Conservation (phyloP, 2,329 filamentous ascomycete species). For the Eurotiales sp. region DNA sequence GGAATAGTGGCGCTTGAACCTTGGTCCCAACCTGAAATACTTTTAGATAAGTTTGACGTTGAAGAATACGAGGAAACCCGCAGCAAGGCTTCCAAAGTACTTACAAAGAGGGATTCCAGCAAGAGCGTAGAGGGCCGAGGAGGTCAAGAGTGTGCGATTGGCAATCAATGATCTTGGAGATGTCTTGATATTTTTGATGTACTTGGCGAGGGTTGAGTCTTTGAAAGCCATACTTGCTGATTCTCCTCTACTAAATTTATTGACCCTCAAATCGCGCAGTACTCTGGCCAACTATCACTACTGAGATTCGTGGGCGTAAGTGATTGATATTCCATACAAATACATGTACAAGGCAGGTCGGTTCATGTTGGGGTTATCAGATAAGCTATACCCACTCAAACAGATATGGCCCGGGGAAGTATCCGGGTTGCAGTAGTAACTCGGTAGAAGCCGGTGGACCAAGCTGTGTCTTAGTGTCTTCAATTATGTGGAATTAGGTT, state of each 20-base stretch:
- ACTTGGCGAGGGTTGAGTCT: constrained; percentile 9
- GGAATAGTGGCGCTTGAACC: constrained; percentile 25
- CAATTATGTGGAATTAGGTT: too few relatives aligned
- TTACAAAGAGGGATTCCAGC: constrained; percentile 10
- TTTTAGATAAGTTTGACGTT: not conserved
- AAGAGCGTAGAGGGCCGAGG: constrained; percentile 7
- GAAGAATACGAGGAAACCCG: not conserved
- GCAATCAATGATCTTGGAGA: constrained; percentile 8
- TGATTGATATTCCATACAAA: constrained; percentile 1
- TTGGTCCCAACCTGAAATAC: constrained; percentile 13
- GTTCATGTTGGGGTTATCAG: not conserved
- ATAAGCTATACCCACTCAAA: not conserved
- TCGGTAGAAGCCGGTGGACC: constrained; percentile 8
- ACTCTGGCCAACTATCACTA: too few relatives aligned
- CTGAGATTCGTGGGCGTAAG: not conserved
- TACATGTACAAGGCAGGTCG: not conserved
- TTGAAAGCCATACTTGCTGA: constrained; percentile 3
- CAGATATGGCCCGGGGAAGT: not conserved
- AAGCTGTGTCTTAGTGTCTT: not conserved
- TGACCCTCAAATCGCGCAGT: too few relatives aligned
- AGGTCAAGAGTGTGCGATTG: constrained; percentile 7
- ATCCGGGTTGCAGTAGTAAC: not conserved
- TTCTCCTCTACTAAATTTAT: too few relatives aligned
- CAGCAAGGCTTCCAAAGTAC: not conserved
- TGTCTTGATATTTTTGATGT: constrained; percentile 9